Conservation (phyloP, 176 grass and related monocot species). For the Zea luxurians region DNA sequence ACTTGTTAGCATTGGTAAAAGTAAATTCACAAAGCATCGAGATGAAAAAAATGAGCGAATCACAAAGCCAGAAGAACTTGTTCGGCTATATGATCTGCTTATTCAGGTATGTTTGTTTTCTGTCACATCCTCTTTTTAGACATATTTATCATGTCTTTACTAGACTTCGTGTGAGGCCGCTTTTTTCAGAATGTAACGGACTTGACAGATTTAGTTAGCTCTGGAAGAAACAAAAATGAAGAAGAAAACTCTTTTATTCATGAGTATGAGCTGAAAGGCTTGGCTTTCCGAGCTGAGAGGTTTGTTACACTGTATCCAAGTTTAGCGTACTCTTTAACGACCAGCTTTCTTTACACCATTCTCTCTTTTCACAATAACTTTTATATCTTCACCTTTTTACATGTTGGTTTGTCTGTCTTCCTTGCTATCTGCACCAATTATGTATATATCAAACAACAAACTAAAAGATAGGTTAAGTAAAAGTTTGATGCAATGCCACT, state of each 20-base stretch:
- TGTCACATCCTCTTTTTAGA: constrained; percentile 3
- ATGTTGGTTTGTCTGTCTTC: background rate
- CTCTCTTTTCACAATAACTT: background rate
- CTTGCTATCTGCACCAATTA: background rate
- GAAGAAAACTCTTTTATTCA: constrained; percentile 79
- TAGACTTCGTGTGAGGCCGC: constrained; percentile 27
- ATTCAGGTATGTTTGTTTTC: constrained; percentile 66
- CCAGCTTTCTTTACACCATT: background rate
- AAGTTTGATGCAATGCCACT: constrained; percentile 25
- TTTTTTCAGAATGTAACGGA: constrained; percentile 85
- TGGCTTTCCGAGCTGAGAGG: constrained; percentile 82
- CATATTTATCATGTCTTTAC: constrained; percentile 2
- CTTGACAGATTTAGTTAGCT: constrained; percentile 94
- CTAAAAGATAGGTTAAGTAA: background rate
- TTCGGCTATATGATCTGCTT: constrained; percentile 87
- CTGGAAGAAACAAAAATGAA: constrained; percentile 80
- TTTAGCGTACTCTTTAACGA: background rate
- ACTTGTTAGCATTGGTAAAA: constrained; percentile 89
- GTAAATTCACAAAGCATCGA: constrained; percentile 83
- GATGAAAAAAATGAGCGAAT: constrained; percentile 86
- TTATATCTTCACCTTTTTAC: background rate
- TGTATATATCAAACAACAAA: background rate
- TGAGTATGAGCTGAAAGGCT: constrained; percentile 72
- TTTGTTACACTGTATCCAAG: constrained; percentile 33
- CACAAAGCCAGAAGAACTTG: constrained; percentile 99